A percentile compares a stretch with the other conserved stretches of the same genome.
These are phyloP conservation scores for Ophiostoma triangulosporum DNA, from an alignment of 2,329 filamentous ascomycete species.

Conservation along the genomic window DNA sequence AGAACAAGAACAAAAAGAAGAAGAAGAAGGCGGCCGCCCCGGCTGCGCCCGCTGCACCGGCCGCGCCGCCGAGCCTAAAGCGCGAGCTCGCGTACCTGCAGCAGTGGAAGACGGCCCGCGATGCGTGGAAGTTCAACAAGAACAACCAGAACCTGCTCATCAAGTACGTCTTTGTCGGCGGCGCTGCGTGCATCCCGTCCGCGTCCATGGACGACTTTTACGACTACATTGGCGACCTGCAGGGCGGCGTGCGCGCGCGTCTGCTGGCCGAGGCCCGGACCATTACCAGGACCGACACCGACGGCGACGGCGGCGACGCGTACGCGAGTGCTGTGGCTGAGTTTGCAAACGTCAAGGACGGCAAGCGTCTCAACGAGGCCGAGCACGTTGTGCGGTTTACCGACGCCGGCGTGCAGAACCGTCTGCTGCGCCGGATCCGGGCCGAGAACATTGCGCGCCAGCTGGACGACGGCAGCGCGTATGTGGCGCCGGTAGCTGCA, in stretches of 20 bases:
- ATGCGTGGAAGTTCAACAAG: slow-evolving; percentile 92
- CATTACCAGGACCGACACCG: slow-evolving; percentile 39
- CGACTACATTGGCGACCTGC: slow-evolving; percentile 65
- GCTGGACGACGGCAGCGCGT: slow-evolving; percentile 36
- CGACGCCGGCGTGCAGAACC: slow-evolving; percentile 38
- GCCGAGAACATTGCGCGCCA: slow-evolving; percentile 44
- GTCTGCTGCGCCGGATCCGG: slow-evolving; percentile 49
- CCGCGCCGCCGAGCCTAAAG: slow-evolving; percentile 25
- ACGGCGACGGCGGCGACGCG: slow-evolving; percentile 25
- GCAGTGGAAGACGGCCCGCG: slow-evolving; percentile 57
- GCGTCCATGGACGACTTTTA: slow-evolving; percentile 56
- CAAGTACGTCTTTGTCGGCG: slow-evolving; percentile 64
- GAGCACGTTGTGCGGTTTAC: slow-evolving; percentile 32
- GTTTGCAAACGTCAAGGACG: slow-evolving; percentile 32
- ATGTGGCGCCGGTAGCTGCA: slow-evolving; percentile 12
- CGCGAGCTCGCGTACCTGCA: slow-evolving; percentile 64
- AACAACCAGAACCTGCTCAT: slow-evolving; percentile 75
- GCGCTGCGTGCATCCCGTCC: slow-evolving; percentile 46
- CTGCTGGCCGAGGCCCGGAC: slow-evolving; percentile 53
- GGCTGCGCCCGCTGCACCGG: slow-evolving; percentile 1
- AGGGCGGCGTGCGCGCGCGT: slow-evolving; percentile 59
- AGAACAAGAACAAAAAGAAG: slow-evolving; percentile 16
- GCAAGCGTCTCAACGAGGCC: slow-evolving; percentile 36
- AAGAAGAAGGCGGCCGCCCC: slow-evolving; percentile 18
- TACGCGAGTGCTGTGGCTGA: slow-evolving; percentile 43